Percentiles rank a stretch among this genome's conserved stretches.
Conservation (phyloP, 768 basidiomycete genomes). For the Podaxis sp. region DNA sequence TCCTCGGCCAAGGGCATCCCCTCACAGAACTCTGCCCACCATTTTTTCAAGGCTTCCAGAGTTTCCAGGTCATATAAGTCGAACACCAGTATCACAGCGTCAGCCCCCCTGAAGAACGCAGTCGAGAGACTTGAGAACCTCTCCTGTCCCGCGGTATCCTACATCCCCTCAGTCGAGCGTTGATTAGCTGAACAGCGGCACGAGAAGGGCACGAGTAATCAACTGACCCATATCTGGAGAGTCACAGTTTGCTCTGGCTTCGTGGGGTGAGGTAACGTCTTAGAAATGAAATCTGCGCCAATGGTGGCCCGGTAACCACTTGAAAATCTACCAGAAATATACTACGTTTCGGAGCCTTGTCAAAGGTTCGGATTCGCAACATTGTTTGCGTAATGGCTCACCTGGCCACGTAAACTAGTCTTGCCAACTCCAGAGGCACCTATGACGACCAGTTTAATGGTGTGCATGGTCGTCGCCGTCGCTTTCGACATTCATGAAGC, state of each 20-base stretch:
- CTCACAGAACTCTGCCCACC: slow-evolving; percentile 79
- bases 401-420: slow-evolving; percentile 76
- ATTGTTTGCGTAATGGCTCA: slow-evolving; percentile 29
- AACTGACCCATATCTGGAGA: slow-evolving; percentile 59
- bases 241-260: slow-evolving; percentile 56
- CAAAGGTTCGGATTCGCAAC: background rate
- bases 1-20: slow-evolving; percentile 67
- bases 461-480: slow-evolving; percentile 48
- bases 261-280: slow-evolving; percentile 63
- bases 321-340: slow-evolving; percentile 74
- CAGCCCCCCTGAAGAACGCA: slow-evolving; percentile 85
- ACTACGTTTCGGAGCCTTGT: slow-evolving; percentile 39
- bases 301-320: slow-evolving; percentile 83
- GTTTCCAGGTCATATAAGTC: slow-evolving; percentile 71
- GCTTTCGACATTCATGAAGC: slow-evolving; percentile 17
- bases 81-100: slow-evolving; percentile 80
- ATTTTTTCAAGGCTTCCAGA: slow-evolving; percentile 57
- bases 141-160: slow-evolving; percentile 90
- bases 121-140: slow-evolving; percentile 80
- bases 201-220: slow-evolving; percentile 8
- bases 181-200: background rate
- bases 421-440: slow-evolving; percentile 87
- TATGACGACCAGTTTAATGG: slow-evolving; percentile 80
- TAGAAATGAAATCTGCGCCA: slow-evolving; percentile 86
- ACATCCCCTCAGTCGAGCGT: slow-evolving; percentile 9